Percentiles rank a stretch among this genome's conserved stretches.
These are phyloP conservation scores for Aristolochia californica DNA, from an alignment of 164 flowering plant genomes.

Conservation along the genomic window DNA sequence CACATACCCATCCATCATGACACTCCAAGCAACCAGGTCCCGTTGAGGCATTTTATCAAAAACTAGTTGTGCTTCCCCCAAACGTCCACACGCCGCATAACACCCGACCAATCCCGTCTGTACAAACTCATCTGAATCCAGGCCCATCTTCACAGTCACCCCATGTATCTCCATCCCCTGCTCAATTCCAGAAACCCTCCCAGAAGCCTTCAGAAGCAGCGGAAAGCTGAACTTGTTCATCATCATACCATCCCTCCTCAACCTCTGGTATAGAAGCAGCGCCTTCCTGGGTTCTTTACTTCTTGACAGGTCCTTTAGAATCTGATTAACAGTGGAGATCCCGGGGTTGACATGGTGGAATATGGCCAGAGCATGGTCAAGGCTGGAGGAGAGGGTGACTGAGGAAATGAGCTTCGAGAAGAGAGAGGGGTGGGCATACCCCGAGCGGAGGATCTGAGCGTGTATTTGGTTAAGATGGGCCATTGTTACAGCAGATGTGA, in stretches of 20 bases:
- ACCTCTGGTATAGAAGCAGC: slow-evolving; percentile 30
- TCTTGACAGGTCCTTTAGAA: slow-evolving; percentile 39
- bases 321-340: slow-evolving; percentile 19
- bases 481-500: slow-evolving; percentile 4
- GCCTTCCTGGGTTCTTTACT: slow-evolving; percentile 29
- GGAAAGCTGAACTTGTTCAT: slow-evolving; percentile 56
- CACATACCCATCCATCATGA: slow-evolving; percentile 60
- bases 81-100: slow-evolving; percentile 34
- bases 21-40: slow-evolving; percentile 44
- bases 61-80: slow-evolving; percentile 26
- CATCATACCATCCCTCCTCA: slow-evolving; percentile 28
- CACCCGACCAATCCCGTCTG: slow-evolving; percentile 51
- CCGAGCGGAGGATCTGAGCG: slow-evolving; percentile 33
- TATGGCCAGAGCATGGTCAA: slow-evolving; percentile 43
- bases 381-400: slow-evolving; percentile 27
- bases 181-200: slow-evolving; percentile 20
- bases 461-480: slow-evolving; percentile 51
- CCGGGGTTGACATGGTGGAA: too few species aligned
- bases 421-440: slow-evolving; percentile 15
- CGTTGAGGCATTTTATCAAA: slow-evolving; percentile 35
- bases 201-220: slow-evolving; percentile 47
- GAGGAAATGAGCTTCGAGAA: slow-evolving; percentile 30
- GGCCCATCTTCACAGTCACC: slow-evolving; percentile 40
- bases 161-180: slow-evolving; percentile 72
- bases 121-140: slow-evolving; percentile 49